phyloP scores from a whole-genome alignment of 192 early-diverging fungal species.

The Coemansia sp. region DNA sequence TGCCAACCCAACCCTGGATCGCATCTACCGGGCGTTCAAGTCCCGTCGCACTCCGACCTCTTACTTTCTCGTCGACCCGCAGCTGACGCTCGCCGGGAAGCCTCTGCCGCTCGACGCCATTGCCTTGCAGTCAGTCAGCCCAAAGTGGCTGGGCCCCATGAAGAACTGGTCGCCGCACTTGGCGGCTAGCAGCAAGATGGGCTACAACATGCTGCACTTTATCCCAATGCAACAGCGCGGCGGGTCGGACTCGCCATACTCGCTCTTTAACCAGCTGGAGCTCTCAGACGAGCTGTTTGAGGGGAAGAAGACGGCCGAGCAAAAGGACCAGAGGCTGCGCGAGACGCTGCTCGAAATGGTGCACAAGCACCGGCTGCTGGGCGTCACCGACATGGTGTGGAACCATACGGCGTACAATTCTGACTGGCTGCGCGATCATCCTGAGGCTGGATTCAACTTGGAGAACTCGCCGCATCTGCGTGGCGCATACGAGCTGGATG shows the following conservation, averaged over 20 bases:
- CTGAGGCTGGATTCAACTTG: conserved; percentile 96
- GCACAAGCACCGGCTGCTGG: conserved; percentile 68
- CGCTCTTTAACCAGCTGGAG: conserved; percentile 92
- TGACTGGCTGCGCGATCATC: conserved; percentile 92
- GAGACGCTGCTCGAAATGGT: conserved; percentile 60
- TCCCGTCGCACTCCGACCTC: conserved; percentile 51
- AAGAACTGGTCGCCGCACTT: conserved; percentile 74
- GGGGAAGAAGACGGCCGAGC: conserved; percentile 41
- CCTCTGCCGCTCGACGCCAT: conserved; percentile 85
- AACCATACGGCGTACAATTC: conserved; percentile 96
- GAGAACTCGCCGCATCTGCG: conserved; percentile 90
- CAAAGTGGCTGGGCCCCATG: conserved; percentile 93
- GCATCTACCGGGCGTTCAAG: conserved; percentile 37
- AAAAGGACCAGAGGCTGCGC: conserved; percentile 62
- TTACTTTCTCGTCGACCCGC: conserved; percentile 88
- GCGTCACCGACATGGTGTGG: conserved; percentile 94
- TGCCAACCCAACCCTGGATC: conserved; percentile 32
- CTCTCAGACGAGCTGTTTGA: conserved; percentile 87
- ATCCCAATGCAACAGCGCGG: conserved; percentile 92
- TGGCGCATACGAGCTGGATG: conserved; percentile 91
- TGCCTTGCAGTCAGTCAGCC: conserved; percentile 85
- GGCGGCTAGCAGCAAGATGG: conserved; percentile 63
- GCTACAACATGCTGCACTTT: conserved; percentile 99
- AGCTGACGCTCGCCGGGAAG: conserved; percentile 57
- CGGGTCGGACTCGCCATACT: conserved; percentile 94